Evolutionary conservation across 2,329 filamentous ascomycete genomes (phyloP).

Genomic region (Boeremia lycopersici): DNA sequence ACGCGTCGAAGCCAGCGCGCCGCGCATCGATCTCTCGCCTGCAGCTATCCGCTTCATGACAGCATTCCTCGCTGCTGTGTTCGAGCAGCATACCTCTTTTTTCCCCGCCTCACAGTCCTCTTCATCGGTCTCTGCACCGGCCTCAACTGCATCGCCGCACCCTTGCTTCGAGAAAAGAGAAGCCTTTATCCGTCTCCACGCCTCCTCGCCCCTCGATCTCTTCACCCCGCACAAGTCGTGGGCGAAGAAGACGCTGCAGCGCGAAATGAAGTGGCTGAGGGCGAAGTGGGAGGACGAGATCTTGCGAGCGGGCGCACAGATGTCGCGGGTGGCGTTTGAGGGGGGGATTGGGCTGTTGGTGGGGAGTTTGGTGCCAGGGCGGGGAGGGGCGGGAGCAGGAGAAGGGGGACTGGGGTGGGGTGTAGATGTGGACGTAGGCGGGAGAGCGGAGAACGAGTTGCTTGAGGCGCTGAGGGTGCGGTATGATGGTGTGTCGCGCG

Average conservation of each 20-base stretch:
- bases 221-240: conserved; percentile 9
- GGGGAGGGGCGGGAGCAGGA: not conserved
- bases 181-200: conserved; percentile 24
- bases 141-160: too few species aligned
- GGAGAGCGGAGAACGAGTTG: conserved; percentile 10
- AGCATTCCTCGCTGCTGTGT: conserved; percentile 24
- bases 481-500: not conserved
- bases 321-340: not conserved
- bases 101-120: not conserved
- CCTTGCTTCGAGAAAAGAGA: conserved; percentile 19
- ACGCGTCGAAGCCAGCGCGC: not conserved
- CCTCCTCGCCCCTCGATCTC: conserved; percentile 15
- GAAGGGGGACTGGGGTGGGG: not conserved
- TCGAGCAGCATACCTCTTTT: conserved; percentile 30
- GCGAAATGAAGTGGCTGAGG: conserved; percentile 14
- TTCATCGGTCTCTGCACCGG: too few species aligned
- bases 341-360: conserved; percentile 12
- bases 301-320: not conserved
- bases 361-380: conserved; percentile 21
- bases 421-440: not conserved
- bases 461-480: conserved; percentile 17
- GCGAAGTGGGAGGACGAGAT: conserved; percentile 20
- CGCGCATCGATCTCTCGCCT: not conserved
- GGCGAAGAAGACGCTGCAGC: conserved; percentile 27
- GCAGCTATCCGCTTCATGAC: conserved; percentile 21